Conservation (phyloP, 2,329 filamentous ascomycete genomes). For the Cladobotryum protrusum region DNA sequence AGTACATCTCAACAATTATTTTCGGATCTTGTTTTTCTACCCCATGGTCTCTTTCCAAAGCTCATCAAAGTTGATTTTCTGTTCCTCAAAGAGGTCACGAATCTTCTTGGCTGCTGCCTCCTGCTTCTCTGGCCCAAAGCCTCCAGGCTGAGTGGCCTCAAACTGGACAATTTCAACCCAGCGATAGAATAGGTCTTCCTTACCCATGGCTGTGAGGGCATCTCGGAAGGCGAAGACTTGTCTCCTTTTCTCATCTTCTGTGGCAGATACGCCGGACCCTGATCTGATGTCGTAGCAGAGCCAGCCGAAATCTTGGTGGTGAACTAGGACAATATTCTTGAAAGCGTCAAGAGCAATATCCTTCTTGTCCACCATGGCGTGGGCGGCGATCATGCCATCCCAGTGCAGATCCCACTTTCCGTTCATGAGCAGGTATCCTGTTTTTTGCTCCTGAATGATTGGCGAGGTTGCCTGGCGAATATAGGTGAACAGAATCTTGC, state of each 20-base stretch:
- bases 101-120: constrained; percentile 66
- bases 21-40: constrained; percentile 12
- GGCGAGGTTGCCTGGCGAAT: constrained; percentile 64
- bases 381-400: constrained; percentile 68
- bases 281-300: constrained; percentile 52
- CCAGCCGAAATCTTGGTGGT: constrained; percentile 65
- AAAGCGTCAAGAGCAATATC: constrained; percentile 59
- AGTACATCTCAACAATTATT: background rate
- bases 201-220: constrained; percentile 65
- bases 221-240: constrained; percentile 80
- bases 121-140: constrained; percentile 71
- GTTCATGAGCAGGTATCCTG: constrained; percentile 81
- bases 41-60: constrained; percentile 65
- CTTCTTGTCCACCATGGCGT: constrained; percentile 60
- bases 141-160: constrained; percentile 71
- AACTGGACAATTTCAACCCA: constrained; percentile 93
- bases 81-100: constrained; percentile 64
- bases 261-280: constrained; percentile 41
- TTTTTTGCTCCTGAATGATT: constrained; percentile 65
- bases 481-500: constrained; percentile 53
- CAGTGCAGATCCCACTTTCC: constrained; percentile 85
- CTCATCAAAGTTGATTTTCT: constrained; percentile 75
- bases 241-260: constrained; percentile 58
- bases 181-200: constrained; percentile 83
- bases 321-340: constrained; percentile 62